Conservation (phyloP, 2,329 filamentous ascomycete genomes). For the Knufia petricola region DNA sequence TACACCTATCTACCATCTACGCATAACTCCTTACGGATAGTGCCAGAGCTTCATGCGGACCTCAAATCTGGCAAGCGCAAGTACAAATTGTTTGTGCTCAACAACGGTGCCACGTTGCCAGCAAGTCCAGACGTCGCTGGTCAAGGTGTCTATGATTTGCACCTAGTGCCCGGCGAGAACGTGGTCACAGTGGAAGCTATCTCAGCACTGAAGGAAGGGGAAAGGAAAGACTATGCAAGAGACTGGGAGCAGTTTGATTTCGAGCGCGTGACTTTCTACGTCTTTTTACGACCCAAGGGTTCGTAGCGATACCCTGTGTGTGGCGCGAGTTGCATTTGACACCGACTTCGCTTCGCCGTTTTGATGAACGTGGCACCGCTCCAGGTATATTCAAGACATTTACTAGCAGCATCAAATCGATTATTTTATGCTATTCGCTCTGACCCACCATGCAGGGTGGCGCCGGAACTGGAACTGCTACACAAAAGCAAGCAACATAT, state of each 20-base stretch:
- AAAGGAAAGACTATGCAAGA: constrained; percentile 38
- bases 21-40: constrained; percentile 61
- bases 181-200: constrained; percentile 69
- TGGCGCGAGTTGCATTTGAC: too few species aligned
- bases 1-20: constrained; percentile 60
- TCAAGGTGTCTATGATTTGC: constrained; percentile 65
- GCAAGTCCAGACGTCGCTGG: constrained; percentile 33
- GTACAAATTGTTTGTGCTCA: constrained; percentile 16
- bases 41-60: constrained; percentile 13
- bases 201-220: constrained; percentile 53
- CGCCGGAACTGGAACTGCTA: too few species aligned
- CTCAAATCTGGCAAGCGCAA: constrained; percentile 12
- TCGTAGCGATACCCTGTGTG: too few species aligned
- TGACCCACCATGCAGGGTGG: too few species aligned
- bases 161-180: constrained; percentile 63
- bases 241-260: constrained; percentile 59
- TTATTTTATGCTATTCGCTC: too few species aligned
- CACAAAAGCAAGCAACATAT: too few species aligned
- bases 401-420: too few species aligned
- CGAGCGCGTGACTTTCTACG: constrained; percentile 68
- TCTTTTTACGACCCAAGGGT: constrained; percentile 46
- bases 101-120: constrained; percentile 14
- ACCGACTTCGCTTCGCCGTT: too few species aligned
- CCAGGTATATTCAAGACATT: too few species aligned
- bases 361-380: too few species aligned